Percentiles rank a stretch among this genome's conserved stretches.
These are phyloP conservation scores for Cadophora luteo-olivacea DNA, from an alignment of 2,329 filamentous ascomycete genomes.

Conservation along the genomic window DNA sequence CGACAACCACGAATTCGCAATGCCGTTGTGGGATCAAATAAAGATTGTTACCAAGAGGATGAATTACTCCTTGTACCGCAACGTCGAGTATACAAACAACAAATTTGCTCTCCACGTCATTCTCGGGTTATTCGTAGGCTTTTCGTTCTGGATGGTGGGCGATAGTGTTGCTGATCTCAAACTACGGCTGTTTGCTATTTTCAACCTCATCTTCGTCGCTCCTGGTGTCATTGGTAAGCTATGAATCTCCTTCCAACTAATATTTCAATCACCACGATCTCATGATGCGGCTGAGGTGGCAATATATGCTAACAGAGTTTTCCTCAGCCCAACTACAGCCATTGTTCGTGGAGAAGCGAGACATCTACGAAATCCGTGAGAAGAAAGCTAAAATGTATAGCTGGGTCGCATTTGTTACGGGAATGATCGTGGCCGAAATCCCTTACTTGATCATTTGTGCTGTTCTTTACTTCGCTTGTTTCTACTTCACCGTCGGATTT, in stretches of 20 bases:
- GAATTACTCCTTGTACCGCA: constrained; percentile 64
- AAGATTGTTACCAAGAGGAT: constrained; percentile 39
- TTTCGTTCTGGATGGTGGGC: constrained; percentile 66
- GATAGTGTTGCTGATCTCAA: constrained; percentile 57
- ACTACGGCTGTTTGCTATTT: constrained; percentile 63
- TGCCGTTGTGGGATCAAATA: constrained; percentile 54
- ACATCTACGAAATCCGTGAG: constrained; percentile 64
- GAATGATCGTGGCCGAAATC: constrained; percentile 54
- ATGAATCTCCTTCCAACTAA: too few relatives aligned
- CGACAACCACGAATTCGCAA: constrained; percentile 57
- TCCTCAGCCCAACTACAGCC: constrained; percentile 65
- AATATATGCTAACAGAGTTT: too few relatives aligned
- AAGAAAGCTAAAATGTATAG: constrained; percentile 67
- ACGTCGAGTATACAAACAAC: constrained; percentile 60
- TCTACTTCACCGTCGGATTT: constrained; percentile 65
- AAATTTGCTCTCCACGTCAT: constrained; percentile 58
- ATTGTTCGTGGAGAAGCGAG: constrained; percentile 60
- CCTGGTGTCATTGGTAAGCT: too few relatives aligned
- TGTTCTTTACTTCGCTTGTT: constrained; percentile 56
- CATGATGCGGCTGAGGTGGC: too few relatives aligned
- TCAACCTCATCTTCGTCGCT: constrained; percentile 69
- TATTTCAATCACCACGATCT: too few relatives aligned
- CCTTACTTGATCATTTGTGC: constrained; percentile 53
- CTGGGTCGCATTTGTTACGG: constrained; percentile 64
- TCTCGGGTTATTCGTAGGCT: constrained; percentile 64